Evolutionary conservation across 345 rosid species (phyloP).

Genomic region (Stellera chamaejasme): DNA sequence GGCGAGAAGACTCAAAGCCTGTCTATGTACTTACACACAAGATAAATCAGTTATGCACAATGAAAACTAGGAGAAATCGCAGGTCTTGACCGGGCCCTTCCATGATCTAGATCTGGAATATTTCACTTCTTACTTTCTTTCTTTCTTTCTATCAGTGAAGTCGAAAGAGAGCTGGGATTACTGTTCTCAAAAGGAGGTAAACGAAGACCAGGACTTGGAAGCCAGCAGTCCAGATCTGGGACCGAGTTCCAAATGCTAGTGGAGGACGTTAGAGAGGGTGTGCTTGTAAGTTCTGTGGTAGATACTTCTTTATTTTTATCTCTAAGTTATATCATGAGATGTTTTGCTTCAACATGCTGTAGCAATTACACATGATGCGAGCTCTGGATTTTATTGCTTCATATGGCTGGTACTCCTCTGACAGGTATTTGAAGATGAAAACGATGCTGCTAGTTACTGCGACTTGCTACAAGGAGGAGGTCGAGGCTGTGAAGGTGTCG

Average conservation of each 20-base stretch:
- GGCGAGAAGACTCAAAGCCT: slow-evolving; percentile 85
- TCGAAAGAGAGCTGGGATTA: slow-evolving; percentile 82
- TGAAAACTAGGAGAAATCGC: slow-evolving; percentile 89
- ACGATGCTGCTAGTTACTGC: slow-evolving; percentile 81
- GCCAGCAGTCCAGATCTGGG: slow-evolving; percentile 49
- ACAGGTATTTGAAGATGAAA: slow-evolving; percentile 89
- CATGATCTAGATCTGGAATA: slow-evolving; percentile 7
- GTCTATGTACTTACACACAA: slow-evolving; percentile 77
- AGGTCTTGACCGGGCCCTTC: slow-evolving; percentile 32
- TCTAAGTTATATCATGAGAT: background rate
- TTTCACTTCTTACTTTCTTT: slow-evolving; percentile 7
- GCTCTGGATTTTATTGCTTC: background rate
- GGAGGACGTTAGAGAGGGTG: slow-evolving; percentile 89
- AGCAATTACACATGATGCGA: background rate
- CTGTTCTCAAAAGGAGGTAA: slow-evolving; percentile 66
- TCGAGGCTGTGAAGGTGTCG: slow-evolving; percentile 90
- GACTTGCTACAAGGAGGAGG: slow-evolving; percentile 95
- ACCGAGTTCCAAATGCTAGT: slow-evolving; percentile 89
- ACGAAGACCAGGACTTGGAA: slow-evolving; percentile 37
- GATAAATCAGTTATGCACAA: slow-evolving; percentile 80
- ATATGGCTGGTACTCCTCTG: slow-evolving; percentile 1
- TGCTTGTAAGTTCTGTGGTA: slow-evolving; percentile 47
- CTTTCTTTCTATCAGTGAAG: slow-evolving; percentile 51
- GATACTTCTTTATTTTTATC: background rate
- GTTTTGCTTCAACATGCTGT: background rate